Evolutionary conservation across 441 rosid genomes (phyloP).

Genomic region (Pelargonium australe): DNA sequence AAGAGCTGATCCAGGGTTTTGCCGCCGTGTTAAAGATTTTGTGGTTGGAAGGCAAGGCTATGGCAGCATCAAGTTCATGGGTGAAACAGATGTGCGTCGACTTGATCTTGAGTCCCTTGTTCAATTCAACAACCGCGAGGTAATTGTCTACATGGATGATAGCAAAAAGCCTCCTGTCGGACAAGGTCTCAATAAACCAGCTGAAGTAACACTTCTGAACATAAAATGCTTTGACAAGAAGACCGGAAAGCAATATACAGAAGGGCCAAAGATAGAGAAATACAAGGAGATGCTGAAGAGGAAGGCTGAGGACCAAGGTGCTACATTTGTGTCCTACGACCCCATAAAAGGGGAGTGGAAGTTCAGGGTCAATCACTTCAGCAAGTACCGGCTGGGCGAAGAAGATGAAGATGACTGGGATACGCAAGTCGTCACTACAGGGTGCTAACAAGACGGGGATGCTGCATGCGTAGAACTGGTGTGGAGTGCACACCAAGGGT

Average conservation of each 20-base stretch:
- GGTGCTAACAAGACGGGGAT: conserved; percentile 15
- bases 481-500: background rate
- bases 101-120: conserved; percentile 74
- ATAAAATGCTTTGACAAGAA: conserved; percentile 81
- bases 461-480: background rate
- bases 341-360: conserved; percentile 81
- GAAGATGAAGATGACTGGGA: conserved; percentile 29
- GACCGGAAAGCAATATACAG: conserved; percentile 57
- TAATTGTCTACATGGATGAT: conserved; percentile 88
- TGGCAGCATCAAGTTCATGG: conserved; percentile 81
- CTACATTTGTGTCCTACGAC: conserved; percentile 81
- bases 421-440: background rate
- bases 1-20: conserved; percentile 69
- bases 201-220: conserved; percentile 83
- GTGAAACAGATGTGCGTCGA: conserved; percentile 77
- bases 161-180: conserved; percentile 85
- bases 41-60: conserved; percentile 81
- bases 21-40: conserved; percentile 65
- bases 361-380: conserved; percentile 83
- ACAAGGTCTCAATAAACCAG: conserved; percentile 87
- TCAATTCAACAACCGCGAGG: conserved; percentile 83
- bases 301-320: conserved; percentile 90
- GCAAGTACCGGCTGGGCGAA: conserved; percentile 52
- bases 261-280: conserved; percentile 62
- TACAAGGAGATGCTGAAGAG: conserved; percentile 77